phyloP scores from a whole-genome alignment of 495 filamentous ascomycete genomes.

The Thermothielavioides terrestris region DNA sequence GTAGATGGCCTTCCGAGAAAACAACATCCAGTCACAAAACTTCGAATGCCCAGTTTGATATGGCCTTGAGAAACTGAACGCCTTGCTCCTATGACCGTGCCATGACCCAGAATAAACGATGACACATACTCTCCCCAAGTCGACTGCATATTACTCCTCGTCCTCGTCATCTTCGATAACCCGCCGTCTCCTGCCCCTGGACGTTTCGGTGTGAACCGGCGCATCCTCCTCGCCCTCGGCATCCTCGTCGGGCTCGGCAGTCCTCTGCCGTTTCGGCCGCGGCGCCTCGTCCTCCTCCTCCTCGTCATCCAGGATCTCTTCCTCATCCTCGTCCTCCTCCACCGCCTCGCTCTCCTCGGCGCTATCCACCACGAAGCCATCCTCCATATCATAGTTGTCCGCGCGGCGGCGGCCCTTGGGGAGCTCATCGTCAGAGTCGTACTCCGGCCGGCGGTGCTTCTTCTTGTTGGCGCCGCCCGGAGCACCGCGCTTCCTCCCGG shows the following conservation, averaged over 20 bases:
- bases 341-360: constrained; percentile 58
- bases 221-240: constrained; percentile 30
- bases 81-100: constrained; percentile 2
- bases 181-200: constrained; percentile 29
- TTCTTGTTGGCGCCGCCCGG: constrained; percentile 32
- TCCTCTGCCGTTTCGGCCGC: constrained; percentile 42
- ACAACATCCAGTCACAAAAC: neutral
- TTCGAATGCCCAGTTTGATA: neutral
- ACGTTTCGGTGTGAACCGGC: constrained; percentile 24
- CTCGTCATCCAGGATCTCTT: constrained; percentile 38
- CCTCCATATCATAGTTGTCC: constrained; percentile 79
- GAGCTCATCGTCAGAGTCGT: constrained; percentile 57
- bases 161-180: constrained; percentile 45
- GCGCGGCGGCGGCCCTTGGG: constrained; percentile 53
- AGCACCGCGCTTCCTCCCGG: constrained; percentile 38
- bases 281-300: constrained; percentile 41
- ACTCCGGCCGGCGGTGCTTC: constrained; percentile 41
- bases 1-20: neutral
- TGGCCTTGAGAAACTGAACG: neutral
- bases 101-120: neutral
- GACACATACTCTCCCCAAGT: neutral
- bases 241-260: constrained; percentile 37
- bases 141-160: neutral
- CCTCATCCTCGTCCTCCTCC: constrained; percentile 55
- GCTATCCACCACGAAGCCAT: constrained; percentile 68